Evolutionary conservation across 345 rosid genomes (phyloP), one percentile per base, ranked within the genome.

Genomic region (Hypericum perforatum): DNA sequence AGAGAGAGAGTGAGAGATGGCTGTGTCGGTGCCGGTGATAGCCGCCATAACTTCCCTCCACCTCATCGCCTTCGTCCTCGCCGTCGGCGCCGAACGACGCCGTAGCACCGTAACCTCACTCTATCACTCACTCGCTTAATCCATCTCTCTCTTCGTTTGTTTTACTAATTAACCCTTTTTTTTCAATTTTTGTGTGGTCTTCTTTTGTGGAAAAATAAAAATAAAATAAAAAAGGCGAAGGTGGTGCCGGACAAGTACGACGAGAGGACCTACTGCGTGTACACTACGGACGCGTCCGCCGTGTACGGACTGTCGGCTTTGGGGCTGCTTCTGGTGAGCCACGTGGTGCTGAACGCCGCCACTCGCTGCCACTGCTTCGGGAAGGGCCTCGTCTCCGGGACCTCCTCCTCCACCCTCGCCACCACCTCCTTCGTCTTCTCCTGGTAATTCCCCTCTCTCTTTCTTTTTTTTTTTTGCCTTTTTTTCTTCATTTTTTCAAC

Each of bases 1-100:
- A 11, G 0, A 8, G 5, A 44, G 12, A 7, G 57, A 36, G 36
- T 8, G 37, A 56, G 49, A 65, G 22, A 92, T 83, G 98, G 96
- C 90, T 0, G 54, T 83, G 63, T 88, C 95, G 37, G 66, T 92
- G 29, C 48, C 83, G 36, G 57, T 85, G 48, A 50, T 88, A 46
- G 86, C 76, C 56, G 39, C 68, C 70, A 39, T 80, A 68, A 72
- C 61, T 42, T 62, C 88, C 41, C 94, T 88, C 52, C 90, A 92
- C 66, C 82, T 83, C 77, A 66, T 92, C 56, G 95, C 96, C 73
- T 92, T 92, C 64, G 83, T 87, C 60, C 70, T 87, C 66, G 96
- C 98, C 67, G 65, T 92, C 59, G 98, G 98, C 29, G 96, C 95
- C 45, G 98, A 88, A 57, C 84, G 84, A 53, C 95, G 98, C 70